These are phyloP conservation scores for Chytriomyces sp. DNA, from an alignment of 192 early-diverging fungal species.

Conservation along the genomic window DNA sequence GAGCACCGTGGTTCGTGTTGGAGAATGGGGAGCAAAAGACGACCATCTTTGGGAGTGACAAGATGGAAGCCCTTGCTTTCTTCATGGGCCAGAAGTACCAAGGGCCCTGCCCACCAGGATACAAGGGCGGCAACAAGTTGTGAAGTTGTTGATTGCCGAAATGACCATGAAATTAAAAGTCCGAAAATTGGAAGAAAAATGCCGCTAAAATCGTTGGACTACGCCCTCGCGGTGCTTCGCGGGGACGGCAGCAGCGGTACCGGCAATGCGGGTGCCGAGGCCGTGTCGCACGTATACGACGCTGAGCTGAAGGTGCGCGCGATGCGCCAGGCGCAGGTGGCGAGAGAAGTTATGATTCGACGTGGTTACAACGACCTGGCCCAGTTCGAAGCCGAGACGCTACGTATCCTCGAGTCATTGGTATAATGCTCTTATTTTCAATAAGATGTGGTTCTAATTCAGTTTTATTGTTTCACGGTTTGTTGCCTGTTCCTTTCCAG, in stretches of 20 bases:
- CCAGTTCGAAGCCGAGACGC: too few relatives aligned
- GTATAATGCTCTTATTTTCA: too few relatives aligned
- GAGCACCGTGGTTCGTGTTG: conserved; percentile 44
- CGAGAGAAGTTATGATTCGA: too few relatives aligned
- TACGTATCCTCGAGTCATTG: too few relatives aligned
- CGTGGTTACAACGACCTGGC: too few relatives aligned
- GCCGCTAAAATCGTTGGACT: neutral
- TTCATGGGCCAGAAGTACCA: conserved; percentile 35
- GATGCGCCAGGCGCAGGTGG: neutral
- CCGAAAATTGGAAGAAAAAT: neutral
- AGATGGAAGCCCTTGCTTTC: conserved; percentile 43
- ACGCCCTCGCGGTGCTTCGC: neutral
- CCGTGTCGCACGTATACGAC: neutral
- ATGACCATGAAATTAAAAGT: too few relatives aligned
- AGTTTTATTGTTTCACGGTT: too few relatives aligned
- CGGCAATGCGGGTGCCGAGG: neutral
- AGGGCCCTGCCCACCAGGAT: conserved; percentile 25
- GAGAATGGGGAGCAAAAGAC: conserved; percentile 23
- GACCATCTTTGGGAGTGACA: conserved; percentile 50
- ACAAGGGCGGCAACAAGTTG: neutral
- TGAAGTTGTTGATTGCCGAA: neutral
- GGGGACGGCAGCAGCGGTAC: neutral
- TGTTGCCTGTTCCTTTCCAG: too few relatives aligned
- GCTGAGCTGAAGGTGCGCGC: neutral
- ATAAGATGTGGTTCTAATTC: too few relatives aligned